These are phyloP conservation scores for Hypoxylon fuscum DNA, from an alignment of 495 filamentous ascomycete species.

Conservation along the genomic window DNA sequence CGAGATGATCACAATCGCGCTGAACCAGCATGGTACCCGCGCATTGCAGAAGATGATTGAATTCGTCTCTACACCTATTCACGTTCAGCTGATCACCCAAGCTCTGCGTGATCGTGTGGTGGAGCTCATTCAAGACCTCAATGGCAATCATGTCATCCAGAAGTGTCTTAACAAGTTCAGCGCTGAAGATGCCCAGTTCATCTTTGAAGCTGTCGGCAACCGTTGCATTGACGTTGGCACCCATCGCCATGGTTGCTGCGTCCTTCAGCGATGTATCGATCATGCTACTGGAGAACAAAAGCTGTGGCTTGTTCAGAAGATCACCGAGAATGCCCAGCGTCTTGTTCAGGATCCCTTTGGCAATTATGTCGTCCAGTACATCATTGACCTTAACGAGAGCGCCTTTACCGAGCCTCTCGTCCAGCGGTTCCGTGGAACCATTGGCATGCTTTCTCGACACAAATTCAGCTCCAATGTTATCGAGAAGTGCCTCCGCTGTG, in stretches of 20 bases:
- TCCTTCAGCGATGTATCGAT: constrained; percentile 96
- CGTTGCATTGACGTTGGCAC: constrained; percentile 92
- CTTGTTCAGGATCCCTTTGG: constrained; percentile 97
- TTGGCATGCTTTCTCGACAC: constrained; percentile 85
- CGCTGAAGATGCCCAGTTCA: constrained; percentile 86
- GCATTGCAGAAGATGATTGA: constrained; percentile 99
- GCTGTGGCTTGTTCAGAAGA: constrained; percentile 81
- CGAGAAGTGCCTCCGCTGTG: constrained; percentile 93
- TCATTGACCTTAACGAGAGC: constrained; percentile 87
- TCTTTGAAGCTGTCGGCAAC: constrained; percentile 89
- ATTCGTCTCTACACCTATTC: constrained; percentile 80
- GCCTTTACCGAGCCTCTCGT: constrained; percentile 87
- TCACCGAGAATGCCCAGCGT: constrained; percentile 80
- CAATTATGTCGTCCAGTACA: constrained; percentile 98
- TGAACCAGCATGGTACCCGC: constrained; percentile 96
- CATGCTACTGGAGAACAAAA: constrained; percentile 93
- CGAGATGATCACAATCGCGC: constrained; percentile 86
- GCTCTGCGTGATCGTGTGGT: constrained; percentile 83
- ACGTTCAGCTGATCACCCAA: constrained; percentile 82
- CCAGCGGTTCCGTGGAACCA: constrained; percentile 74
- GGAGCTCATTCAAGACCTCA: constrained; percentile 92
- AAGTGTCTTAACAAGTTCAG: constrained; percentile 96
- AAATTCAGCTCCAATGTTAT: constrained; percentile 99
- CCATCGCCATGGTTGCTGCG: constrained; percentile 97
- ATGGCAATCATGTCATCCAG: constrained; percentile 98